Base-by-base conservation (phyloP, 139 green algal genomes). In the Haematococcus lacustris region DNA sequence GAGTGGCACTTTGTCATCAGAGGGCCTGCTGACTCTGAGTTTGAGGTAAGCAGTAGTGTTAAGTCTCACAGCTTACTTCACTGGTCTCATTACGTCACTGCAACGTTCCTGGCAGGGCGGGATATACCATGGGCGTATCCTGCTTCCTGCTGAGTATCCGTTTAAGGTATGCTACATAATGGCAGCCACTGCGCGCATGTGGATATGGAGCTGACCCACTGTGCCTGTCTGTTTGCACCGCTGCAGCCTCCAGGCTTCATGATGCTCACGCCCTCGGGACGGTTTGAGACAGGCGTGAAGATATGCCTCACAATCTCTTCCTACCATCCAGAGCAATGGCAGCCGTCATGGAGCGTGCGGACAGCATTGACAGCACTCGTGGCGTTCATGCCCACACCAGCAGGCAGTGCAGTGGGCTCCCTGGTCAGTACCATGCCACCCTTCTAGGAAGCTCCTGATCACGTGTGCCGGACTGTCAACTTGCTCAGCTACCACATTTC, bases 281-380 rank as follows among this genome's bases (percentile, higher is more conserved):
- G 96, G 26, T 99, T 98, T 78, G 91, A 98, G 75, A 90, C 85
- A 1, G 76, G 78, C 28, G 73, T 81, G 9, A 94, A 90, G 79
- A 97, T 99, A 64, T 98, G 95, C 81, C 80, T 98, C 9, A 96
- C 88, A 72, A 98, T 99, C 72, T 97, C 93, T 34, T 88, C 80
- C 0, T 88, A 97, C 76, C 96, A 99, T 77, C 95, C 95, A 6
- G 95, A 99, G 84, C 88, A 95, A 70, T 99, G 96, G 96, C 94
- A 98, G 85, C 96, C 96, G 1, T 96, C 89, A 0, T 99, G 96
- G 96, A 92, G 84, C 50, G 88, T 99, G 59, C 83, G 95, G 35
- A 97, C 89, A 4, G 96, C 95, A 0, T 85, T 99, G 17, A 89
- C 86, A 13, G 96, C 96, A 1, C 81, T 99, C 3, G 88, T 96